Evolutionary conservation across 1,139 yeast species (phyloP).

Genomic region (Zygosaccharomyces pseudobailii): DNA sequence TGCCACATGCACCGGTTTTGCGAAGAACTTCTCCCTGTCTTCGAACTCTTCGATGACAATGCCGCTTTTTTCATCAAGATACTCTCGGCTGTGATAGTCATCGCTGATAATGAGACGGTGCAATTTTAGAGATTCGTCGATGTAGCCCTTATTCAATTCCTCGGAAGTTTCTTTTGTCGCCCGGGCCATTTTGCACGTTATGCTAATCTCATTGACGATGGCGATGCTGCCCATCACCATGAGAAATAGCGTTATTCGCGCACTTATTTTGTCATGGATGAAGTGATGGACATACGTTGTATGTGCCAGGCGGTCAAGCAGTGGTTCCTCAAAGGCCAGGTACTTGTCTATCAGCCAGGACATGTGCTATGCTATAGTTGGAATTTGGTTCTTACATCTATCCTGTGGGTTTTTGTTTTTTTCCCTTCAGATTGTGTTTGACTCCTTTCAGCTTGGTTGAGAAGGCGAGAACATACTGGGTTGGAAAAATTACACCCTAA

Average conservation of each 20-base stretch:
- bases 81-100: conserved; percentile 32
- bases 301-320: conserved; percentile 18
- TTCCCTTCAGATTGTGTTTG: neutral
- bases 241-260: conserved; percentile 33
- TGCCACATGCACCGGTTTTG: conserved; percentile 74
- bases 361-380: neutral
- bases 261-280: conserved; percentile 30
- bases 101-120: conserved; percentile 32
- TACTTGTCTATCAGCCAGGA: conserved; percentile 11
- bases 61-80: conserved; percentile 31
- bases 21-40: conserved; percentile 61
- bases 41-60: conserved; percentile 41
- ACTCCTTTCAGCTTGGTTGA: neutral
- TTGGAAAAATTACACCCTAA: neutral
- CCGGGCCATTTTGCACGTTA: conserved; percentile 34
- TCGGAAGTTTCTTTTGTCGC: conserved; percentile 33
- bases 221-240: conserved; percentile 32
- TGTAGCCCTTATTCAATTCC: conserved; percentile 28
- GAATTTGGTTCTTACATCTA: neutral
- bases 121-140: conserved; percentile 29
- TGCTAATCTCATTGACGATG: conserved; percentile 31
- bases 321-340: conserved; percentile 19
- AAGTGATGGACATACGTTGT: conserved; percentile 27
- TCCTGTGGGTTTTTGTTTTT: neutral
- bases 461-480: conserved; percentile 1